A percentile compares a stretch with the other conserved stretches of the same genome.
These are phyloP conservation scores for Thalassiosira tumida DNA, from an alignment of 352 stramenopile genomes.

Conservation along the genomic window DNA sequence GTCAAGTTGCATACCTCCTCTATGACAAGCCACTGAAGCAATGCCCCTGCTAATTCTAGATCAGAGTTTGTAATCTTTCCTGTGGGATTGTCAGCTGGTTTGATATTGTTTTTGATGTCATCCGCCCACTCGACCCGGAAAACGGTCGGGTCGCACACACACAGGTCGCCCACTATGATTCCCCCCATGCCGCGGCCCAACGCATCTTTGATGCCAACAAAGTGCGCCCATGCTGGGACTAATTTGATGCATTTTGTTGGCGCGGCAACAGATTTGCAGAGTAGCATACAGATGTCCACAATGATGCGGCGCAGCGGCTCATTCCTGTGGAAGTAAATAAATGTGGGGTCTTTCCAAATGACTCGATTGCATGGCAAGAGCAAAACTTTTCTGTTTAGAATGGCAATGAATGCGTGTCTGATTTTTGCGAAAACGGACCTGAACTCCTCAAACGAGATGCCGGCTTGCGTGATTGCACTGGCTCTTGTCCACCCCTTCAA, in stretches of 20 bases:
- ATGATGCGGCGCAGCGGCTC: neutral
- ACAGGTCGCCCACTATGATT: constrained; percentile 10
- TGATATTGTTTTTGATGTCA: constrained; percentile 17
- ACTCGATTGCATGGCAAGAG: constrained; percentile 27
- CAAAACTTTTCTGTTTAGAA: constrained; percentile 15
- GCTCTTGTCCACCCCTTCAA: constrained; percentile 4
- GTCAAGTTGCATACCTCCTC: constrained; percentile 5
- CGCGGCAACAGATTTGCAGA: neutral
- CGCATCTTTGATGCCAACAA: constrained; percentile 41
- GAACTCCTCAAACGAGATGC: constrained; percentile 38
- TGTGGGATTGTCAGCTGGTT: neutral
- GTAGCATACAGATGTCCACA: neutral
- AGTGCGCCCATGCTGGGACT: constrained; percentile 31
- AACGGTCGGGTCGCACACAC: constrained; percentile 21
- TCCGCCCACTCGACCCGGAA: constrained; percentile 25
- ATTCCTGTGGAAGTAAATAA: neutral
- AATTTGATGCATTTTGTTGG: constrained; percentile 57
- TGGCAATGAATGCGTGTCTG: constrained; percentile 18
- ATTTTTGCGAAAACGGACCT: neutral
- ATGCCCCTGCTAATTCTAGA: constrained; percentile 43
- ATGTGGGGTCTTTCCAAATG: neutral
- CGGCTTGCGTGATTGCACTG: neutral
- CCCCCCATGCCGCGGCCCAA: constrained; percentile 7
- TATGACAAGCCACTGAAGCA: constrained; percentile 38
- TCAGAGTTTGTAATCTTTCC: constrained; percentile 62